A percentile compares a stretch with the other conserved stretches of the same genome.
Evolutionary conservation across 1,284 basidiomycete genomes (phyloP).

Genomic region (Ceratobasidium sp.): DNA sequence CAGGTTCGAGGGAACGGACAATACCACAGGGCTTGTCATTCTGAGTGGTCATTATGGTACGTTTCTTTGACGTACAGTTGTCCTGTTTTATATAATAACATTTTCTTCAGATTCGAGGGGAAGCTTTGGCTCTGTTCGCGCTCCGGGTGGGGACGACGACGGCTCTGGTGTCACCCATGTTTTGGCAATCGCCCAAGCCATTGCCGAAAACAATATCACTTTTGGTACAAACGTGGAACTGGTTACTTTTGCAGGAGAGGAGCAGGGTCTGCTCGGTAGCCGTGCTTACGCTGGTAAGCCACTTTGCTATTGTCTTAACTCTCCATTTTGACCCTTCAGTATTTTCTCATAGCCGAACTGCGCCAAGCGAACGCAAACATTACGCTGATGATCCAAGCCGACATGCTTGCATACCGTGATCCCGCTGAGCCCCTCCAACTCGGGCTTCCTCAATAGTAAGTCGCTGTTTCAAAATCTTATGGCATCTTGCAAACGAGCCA

Average conservation of each 20-base stretch:
- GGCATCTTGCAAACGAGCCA: not conserved
- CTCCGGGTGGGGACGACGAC: conserved; percentile 84
- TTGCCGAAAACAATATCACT: conserved; percentile 70
- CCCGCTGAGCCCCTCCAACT: conserved; percentile 82
- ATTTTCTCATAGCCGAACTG: conserved; percentile 64
- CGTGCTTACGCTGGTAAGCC: conserved; percentile 59
- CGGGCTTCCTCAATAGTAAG: conserved; percentile 70
- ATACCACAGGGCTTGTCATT: conserved; percentile 32
- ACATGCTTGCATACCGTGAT: conserved; percentile 87
- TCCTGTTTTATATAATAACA: not conserved
- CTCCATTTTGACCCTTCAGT: not conserved
- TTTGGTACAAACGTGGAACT: conserved; percentile 58
- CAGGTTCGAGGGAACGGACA: conserved; percentile 49
- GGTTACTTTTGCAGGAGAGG: conserved; percentile 62
- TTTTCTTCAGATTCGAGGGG: conserved; percentile 79
- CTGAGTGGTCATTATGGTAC: conserved; percentile 35
- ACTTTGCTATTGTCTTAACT: not conserved
- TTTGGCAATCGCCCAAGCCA: conserved; percentile 80
- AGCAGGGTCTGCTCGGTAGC: conserved; percentile 62
- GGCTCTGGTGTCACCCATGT: conserved; percentile 82
- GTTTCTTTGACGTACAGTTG: conserved; percentile 8
- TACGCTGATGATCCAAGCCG: conserved; percentile 86
- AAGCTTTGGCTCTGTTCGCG: conserved; percentile 80
- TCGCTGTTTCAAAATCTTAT: conserved; percentile 51
- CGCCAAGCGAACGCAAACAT: conserved; percentile 72